These are phyloP conservation scores for Astragalus glycyphyllos DNA, from an alignment of 306 rosid genomes.

Conservation along the genomic window DNA sequence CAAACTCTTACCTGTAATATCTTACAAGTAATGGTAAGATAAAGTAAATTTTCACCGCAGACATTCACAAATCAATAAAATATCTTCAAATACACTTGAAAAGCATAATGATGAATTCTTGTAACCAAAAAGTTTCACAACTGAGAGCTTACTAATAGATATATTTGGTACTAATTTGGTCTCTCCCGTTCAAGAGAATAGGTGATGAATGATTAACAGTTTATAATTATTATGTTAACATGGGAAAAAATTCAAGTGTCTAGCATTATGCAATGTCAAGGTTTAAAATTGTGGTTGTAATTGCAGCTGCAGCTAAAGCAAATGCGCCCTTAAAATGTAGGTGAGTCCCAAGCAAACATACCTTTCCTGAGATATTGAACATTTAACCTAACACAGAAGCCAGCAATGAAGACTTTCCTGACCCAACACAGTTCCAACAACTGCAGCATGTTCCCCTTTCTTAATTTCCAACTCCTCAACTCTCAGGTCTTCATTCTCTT, in stretches of 20 bases:
- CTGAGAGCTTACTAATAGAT: background rate
- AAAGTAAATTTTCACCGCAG: too few relatives aligned
- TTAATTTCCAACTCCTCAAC: conserved; percentile 59
- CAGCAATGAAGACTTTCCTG: conserved; percentile 87
- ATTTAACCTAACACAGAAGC: conserved; percentile 86
- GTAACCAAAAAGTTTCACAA: too few relatives aligned
- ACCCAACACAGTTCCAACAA: conserved; percentile 89
- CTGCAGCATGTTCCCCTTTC: conserved; percentile 71
- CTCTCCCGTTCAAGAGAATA: background rate
- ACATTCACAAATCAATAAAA: too few relatives aligned
- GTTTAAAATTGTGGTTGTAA: too few relatives aligned
- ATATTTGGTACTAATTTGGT: background rate
- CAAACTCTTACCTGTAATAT: conserved; percentile 69
- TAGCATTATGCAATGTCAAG: too few relatives aligned
- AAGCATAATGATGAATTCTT: too few relatives aligned
- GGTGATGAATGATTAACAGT: too few relatives aligned
- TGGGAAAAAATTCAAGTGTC: background rate
- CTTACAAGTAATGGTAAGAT: conserved; percentile 11
- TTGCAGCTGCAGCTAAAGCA: too few relatives aligned
- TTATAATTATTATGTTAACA: background rate
- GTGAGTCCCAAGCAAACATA: conserved; percentile 45
- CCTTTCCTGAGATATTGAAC: conserved; percentile 84
- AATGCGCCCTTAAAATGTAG: too few relatives aligned
- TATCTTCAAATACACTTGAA: too few relatives aligned
- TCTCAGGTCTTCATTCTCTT: conserved; percentile 50